A percentile compares a stretch with the other conserved stretches of the same genome.
These are phyloP conservation scores for Spinacia oleracea DNA, from an alignment of 179 eudicot genomes.

Conservation along the genomic window DNA sequence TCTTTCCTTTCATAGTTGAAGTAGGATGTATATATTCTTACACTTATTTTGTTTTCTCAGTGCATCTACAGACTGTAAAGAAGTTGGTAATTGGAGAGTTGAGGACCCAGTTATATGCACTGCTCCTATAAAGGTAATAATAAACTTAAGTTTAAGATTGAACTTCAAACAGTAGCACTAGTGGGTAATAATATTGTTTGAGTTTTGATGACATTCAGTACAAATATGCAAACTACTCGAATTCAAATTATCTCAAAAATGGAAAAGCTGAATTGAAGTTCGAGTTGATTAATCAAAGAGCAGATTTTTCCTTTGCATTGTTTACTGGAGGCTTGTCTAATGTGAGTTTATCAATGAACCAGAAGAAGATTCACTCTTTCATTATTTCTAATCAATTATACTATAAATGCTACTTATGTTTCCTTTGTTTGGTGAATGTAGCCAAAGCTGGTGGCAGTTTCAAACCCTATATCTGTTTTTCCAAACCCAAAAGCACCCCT, in stretches of 20 bases:
- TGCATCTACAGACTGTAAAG: constrained; percentile 52
- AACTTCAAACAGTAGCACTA: background rate
- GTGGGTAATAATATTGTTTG: background rate
- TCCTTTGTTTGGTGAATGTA: constrained; percentile 24
- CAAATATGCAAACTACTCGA: constrained; percentile 66
- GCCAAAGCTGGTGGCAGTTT: constrained; percentile 81
- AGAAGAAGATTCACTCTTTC: background rate
- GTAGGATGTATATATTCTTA: background rate
- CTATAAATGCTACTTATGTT: background rate
- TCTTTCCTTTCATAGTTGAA: background rate
- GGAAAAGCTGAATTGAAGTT: constrained; percentile 64
- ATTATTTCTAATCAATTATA: background rate
- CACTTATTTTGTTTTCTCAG: constrained; percentile 33
- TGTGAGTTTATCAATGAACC: constrained; percentile 32
- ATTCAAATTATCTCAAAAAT: constrained; percentile 42
- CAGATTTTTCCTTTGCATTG: constrained; percentile 68
- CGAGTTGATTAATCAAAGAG: constrained; percentile 72
- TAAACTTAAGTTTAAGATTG: background rate
- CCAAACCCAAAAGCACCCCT: constrained; percentile 79
- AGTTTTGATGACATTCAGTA: constrained; percentile 37
- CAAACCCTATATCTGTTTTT: constrained; percentile 54
- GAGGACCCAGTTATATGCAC: constrained; percentile 56
- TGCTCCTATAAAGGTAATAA: constrained; percentile 66
- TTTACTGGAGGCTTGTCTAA: constrained; percentile 56
- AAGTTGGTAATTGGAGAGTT: constrained; percentile 29